A percentile compares a stretch with the other conserved stretches of the same genome.
phyloP scores from a whole-genome alignment of 768 basidiomycete species.

The Boletus rubescentipes region DNA sequence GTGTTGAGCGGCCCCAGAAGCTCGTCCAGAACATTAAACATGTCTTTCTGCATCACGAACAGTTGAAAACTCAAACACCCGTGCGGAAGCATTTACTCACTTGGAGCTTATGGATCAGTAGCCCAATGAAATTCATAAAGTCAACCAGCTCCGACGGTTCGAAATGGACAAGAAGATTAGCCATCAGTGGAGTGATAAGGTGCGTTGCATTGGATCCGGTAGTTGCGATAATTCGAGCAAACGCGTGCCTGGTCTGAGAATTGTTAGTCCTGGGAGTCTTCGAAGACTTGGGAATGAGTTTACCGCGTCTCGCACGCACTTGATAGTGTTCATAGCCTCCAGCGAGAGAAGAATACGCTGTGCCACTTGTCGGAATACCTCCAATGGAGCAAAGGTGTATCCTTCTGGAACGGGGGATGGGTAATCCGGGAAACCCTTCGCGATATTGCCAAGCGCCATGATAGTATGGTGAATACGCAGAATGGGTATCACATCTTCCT shows the following conservation, averaged over 20 bases:
- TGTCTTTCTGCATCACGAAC: conserved; percentile 56
- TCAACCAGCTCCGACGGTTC: conserved; percentile 92
- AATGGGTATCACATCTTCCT: conserved; percentile 72
- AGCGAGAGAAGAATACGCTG: conserved; percentile 85
- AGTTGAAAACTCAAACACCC: background rate
- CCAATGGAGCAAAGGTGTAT: conserved; percentile 67
- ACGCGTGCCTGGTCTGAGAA: conserved; percentile 83
- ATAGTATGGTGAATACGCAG: conserved; percentile 89
- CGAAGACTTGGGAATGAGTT: conserved; percentile 26
- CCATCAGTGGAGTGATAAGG: conserved; percentile 87
- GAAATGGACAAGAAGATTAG: conserved; percentile 86
- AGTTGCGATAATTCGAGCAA: conserved; percentile 88
- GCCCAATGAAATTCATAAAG: conserved; percentile 92
- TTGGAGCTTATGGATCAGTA: conserved; percentile 89
- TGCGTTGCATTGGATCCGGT: conserved; percentile 85
- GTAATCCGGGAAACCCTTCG: conserved; percentile 95
- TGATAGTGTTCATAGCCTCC: conserved; percentile 83
- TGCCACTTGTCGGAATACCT: conserved; percentile 81
- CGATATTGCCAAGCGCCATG: conserved; percentile 91
- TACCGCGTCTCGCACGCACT: conserved; percentile 91
- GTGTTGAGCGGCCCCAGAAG: conserved; percentile 82
- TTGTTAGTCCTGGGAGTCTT: conserved; percentile 6
- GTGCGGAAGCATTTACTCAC: conserved; percentile 38
- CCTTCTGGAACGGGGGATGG: conserved; percentile 66
- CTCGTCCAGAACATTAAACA: conserved; percentile 87